Base-by-base conservation (phyloP, 495 filamentous ascomycete genomes). In the Penicillium riverlandense region DNA sequence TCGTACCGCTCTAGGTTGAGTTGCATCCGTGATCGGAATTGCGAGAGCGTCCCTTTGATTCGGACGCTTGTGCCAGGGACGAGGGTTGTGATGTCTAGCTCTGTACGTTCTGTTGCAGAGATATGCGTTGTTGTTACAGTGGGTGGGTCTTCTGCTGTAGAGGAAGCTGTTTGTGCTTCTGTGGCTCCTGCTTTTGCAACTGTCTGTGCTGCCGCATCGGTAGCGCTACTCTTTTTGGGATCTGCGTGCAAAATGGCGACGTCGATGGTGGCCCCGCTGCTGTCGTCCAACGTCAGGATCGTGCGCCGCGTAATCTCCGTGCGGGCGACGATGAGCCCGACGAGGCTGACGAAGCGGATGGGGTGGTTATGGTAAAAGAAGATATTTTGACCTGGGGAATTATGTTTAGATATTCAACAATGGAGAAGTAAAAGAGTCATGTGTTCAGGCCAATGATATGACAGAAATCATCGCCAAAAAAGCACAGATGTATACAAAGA, bases 321-420 rank as follows among this genome's bases (percentile, higher is more conserved):
- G 42, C 89, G 70, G 10, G 86, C 84, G 38, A 95, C 83, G 13
- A 98, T 75, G 10, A 75, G 27, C 10, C 91, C 92, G 15, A 84
- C 75, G 12, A 96, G 53, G 49, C 82, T 79, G 34, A 92, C 79
- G 77, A 81, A 96, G 72, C 82, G 83, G 47, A 97, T 84, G 0
- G 94, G 92, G 62, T 97, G 89, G 69, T 96, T 96, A 30, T 75
- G 57, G 68, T 84, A 72, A 68, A 91, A 90, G 67, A 79, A 92
- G 13, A 91, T 65, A 53, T 81, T 68, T 61, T 87, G 81, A 41
- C 78, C 83, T 90, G 48, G 11, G 30, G 9, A 11, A 7, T 30
- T 10, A 34, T 36, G 44, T n/a, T n/a, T n/a, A n/a, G n/a, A n/a
- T n/a, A n/a, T n/a, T n/a, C n/a, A n/a, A n/a, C 22, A 22, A 22